Conservation (phyloP, 163 green algal genomes). For the Scenedesmus sp. region DNA sequence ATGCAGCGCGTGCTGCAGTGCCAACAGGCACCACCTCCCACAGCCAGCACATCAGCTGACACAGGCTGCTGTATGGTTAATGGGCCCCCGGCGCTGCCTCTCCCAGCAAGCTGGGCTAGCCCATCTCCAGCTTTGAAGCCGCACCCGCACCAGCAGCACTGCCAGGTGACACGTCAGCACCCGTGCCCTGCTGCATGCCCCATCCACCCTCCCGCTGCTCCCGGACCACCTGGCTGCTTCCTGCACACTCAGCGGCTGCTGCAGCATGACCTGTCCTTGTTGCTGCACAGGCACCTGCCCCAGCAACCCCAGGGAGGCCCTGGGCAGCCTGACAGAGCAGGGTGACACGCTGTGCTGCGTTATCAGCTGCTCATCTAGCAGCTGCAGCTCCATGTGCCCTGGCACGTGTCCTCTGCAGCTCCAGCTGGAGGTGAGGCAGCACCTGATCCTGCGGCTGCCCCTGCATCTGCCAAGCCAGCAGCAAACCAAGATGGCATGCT, state of each 20-base stretch:
- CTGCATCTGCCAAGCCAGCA: slow-evolving; percentile 1
- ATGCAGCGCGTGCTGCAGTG: too few relatives aligned
- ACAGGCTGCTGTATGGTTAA: not conserved
- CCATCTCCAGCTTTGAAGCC: not conserved
- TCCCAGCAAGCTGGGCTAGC: not conserved
- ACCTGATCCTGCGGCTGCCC: not conserved
- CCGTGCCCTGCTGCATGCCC: not conserved
- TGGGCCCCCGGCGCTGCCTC: not conserved
- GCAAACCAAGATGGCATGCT: slow-evolving; percentile 41
- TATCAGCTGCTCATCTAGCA: not conserved
- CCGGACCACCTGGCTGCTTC: not conserved
- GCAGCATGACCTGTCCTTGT: not conserved
- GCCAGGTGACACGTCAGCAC: not conserved
- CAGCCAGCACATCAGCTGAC: not conserved
- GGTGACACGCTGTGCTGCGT: not conserved
- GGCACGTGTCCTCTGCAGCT: not conserved
- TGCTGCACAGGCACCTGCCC: not conserved
- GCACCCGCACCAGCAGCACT: not conserved
- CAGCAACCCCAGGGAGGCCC: not conserved
- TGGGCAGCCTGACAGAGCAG: not conserved
- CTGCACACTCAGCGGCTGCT: not conserved
- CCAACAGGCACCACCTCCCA: not conserved
- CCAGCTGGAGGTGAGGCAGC: not conserved
- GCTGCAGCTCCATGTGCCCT: not conserved
- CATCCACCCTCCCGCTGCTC: not conserved